These are phyloP conservation scores for Xylaria curta DNA, from an alignment of 495 filamentous ascomycete species.

Conservation along the genomic window DNA sequence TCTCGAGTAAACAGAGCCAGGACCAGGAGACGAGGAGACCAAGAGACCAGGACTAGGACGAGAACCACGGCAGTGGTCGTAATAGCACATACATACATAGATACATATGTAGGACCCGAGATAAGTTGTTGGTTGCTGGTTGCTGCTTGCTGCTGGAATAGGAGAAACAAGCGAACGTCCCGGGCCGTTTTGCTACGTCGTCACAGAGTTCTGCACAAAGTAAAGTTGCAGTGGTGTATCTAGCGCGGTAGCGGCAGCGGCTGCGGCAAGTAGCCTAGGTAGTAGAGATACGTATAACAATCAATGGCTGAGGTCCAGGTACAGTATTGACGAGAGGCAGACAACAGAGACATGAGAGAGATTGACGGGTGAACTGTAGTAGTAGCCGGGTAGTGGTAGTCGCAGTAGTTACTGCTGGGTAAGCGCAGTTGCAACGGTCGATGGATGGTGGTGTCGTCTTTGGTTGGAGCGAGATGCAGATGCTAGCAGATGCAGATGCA, in stretches of 20 bases:
- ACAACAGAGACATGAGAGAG: no score
- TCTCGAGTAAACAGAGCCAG: not conserved
- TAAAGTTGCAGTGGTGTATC: not conserved
- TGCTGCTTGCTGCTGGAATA: conserved; percentile 1
- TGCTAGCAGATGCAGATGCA: conserved; percentile 25
- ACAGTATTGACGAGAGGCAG: not conserved
- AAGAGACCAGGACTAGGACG: not conserved
- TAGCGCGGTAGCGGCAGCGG: not conserved
- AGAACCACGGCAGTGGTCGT: not conserved
- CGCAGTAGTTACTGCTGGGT: not conserved
- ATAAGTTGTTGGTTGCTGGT: not conserved
- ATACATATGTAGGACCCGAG: not conserved
- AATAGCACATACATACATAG: conserved; percentile 13
- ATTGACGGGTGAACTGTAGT: not conserved
- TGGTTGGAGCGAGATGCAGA: conserved; percentile 29
- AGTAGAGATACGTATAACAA: not conserved
- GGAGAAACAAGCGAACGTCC: conserved; percentile 16
- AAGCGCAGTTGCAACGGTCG: not conserved
- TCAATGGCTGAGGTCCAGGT: not conserved
- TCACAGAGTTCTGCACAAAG: no score
- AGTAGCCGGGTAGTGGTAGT: conserved; percentile 13
- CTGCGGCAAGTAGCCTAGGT: not conserved
- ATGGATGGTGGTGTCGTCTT: not conserved
- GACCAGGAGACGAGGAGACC: not conserved
- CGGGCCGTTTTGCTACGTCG: not conserved